Percentiles rank a stretch among this genome's conserved stretches.
phyloP scores from a whole-genome alignment of 2,329 filamentous ascomycete genomes.

The Alternaria sp. region DNA sequence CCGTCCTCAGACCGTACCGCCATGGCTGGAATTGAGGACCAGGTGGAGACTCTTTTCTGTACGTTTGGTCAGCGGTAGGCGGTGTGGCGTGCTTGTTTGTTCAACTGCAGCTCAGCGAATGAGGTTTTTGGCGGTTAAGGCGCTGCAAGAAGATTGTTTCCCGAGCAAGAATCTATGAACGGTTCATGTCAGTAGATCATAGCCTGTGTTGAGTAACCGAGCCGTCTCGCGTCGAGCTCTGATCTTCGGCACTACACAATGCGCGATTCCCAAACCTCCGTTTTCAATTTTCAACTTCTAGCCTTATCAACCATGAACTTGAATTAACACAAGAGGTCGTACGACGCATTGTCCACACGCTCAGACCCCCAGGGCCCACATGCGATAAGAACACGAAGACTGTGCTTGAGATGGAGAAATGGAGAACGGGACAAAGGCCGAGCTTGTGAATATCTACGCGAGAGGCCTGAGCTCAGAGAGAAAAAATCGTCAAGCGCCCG shows the following conservation, averaged over 20 bases:
- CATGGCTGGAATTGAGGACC: slow-evolving; percentile 1
- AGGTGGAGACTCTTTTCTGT: not conserved
- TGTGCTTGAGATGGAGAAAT: not conserved
- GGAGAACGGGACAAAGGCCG: not conserved
- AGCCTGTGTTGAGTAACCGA: not conserved
- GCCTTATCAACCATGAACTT: not conserved
- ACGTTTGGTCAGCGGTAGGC: slow-evolving; percentile 9
- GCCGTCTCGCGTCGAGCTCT: slow-evolving; percentile 1
- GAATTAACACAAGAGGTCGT: not conserved
- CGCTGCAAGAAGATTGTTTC: not conserved
- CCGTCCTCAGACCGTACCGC: slow-evolving; percentile 5
- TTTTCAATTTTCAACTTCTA: not conserved
- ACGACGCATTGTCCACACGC: not conserved
- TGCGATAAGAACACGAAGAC: slow-evolving; percentile 14
- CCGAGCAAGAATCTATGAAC: not conserved
- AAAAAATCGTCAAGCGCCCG: slow-evolving; percentile 1
- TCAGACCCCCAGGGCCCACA: slow-evolving; percentile 6
- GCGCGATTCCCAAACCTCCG: not conserved
- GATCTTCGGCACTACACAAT: slow-evolving; percentile 4
- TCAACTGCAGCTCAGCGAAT: slow-evolving; percentile 2
- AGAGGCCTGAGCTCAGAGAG: slow-evolving; percentile 13
- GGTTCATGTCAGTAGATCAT: slow-evolving; percentile 2
- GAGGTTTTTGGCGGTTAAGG: slow-evolving; percentile 11
- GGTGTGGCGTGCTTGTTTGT: slow-evolving; percentile 25
- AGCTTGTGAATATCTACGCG: slow-evolving; percentile 14